These are phyloP conservation scores for Penicillium vulpinum DNA, from an alignment of 2,329 filamentous ascomycete species.

Conservation along the genomic window DNA sequence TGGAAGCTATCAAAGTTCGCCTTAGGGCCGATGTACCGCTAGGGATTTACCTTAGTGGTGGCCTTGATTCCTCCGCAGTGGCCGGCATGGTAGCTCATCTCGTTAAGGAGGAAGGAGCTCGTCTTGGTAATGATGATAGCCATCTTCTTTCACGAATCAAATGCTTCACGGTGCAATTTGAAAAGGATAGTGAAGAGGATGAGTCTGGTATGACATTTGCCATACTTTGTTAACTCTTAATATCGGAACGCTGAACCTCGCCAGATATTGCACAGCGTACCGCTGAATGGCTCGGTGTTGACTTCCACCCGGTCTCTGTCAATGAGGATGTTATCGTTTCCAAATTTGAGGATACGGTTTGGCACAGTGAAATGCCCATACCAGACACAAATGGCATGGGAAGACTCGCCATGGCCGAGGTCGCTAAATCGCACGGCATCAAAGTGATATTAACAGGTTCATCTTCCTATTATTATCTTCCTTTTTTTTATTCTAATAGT, in stretches of 20 bases:
- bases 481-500: neutral
- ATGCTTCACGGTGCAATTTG: slow-evolving; percentile 57
- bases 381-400: slow-evolving; percentile 56
- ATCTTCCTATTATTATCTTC: neutral
- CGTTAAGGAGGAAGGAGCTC: slow-evolving; percentile 46
- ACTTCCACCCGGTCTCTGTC: slow-evolving; percentile 46
- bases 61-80: slow-evolving; percentile 58
- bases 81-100: slow-evolving; percentile 59
- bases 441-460: slow-evolving; percentile 56
- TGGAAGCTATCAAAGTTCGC: slow-evolving; percentile 55
- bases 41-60: slow-evolving; percentile 58
- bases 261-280: slow-evolving; percentile 49
- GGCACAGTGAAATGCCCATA: slow-evolving; percentile 48
- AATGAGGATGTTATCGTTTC: slow-evolving; percentile 47
- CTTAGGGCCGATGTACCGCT: slow-evolving; percentile 60
- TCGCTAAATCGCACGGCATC: slow-evolving; percentile 49
- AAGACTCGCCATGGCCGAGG: slow-evolving; percentile 52
- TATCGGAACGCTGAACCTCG: neutral
- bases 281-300: slow-evolving; percentile 50
- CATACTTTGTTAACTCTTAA: neutral
- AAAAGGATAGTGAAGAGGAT: slow-evolving; percentile 50
- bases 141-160: slow-evolving; percentile 38
- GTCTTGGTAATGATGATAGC: slow-evolving; percentile 48
- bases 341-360: slow-evolving; percentile 48
- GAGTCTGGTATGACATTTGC: slow-evolving; percentile 46